Evolutionary conservation across 257 asterid species (phyloP), one percentile per base, ranked within the genome.

Genomic region (Solanum chmielewskii): DNA sequence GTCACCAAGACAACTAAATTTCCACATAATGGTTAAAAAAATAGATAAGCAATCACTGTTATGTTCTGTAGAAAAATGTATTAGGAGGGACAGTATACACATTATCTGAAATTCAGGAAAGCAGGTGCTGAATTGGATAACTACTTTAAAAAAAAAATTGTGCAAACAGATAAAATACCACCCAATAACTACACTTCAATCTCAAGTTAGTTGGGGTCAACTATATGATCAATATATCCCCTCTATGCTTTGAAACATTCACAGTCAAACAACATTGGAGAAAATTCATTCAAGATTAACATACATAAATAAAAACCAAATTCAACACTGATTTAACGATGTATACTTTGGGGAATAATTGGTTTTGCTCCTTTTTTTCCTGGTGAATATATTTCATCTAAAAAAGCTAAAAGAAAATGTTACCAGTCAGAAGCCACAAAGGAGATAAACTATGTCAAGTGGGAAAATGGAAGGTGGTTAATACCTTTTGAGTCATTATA

Each of bases 401-500:
- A 42, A 16, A 44, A 78, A 8, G 8, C 83, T 76, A 13, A 76
- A n/a, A 42, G 13, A 25, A 42, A 42, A 29, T 3, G 18, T 71
- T 45, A 78, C n/a, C 84, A 27, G 35, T 21, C 64, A 45, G 64
- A 25, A 21, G 41, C 16, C 41, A 15, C 25, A 78, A 45, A 45
- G 41, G n/a, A 80, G 68, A 80, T 29, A 47, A 47, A 29, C 31
- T 81, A 29, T 20, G 62, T 49, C 44, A 16, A 81, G 3, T 45
- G 35, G 15, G 59, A 20, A 73, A 52, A n/a, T 5, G 35, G 62
- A 64, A 10, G 71, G 41, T 80, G 81, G 45, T 18, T 12, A 84
- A 47, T 86, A 97, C 99, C 98, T 92, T 93, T 89, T 97, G 98
- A 86, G 99, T 92, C 94, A 97, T 89, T 87, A 97, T 91, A 87